Percentiles rank a stretch among this genome's conserved stretches.
These are phyloP conservation scores for Phytophthora crassamura DNA, from an alignment of 352 stramenopile genomes.

Conservation along the genomic window DNA sequence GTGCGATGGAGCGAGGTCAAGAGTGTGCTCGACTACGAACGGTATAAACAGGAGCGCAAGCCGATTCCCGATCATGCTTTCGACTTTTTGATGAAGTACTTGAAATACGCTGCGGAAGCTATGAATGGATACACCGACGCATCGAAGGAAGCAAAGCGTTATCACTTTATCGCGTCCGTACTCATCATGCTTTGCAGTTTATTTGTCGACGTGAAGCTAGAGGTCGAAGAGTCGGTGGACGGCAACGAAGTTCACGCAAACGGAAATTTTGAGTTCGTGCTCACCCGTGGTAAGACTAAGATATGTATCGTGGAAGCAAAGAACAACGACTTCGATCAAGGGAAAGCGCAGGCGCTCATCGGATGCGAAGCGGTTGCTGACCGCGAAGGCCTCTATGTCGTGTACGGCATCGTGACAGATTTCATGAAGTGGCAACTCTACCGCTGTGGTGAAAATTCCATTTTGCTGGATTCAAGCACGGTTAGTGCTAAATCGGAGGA, in stretches of 20 bases:
- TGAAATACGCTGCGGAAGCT: too few relatives aligned
- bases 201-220: constrained; percentile 31
- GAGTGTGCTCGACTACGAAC: too few relatives aligned
- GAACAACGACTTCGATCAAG: constrained; percentile 55
- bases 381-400: constrained; percentile 40
- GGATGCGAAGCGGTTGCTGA: constrained; percentile 54
- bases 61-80: too few relatives aligned
- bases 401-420: constrained; percentile 62
- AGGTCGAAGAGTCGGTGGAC: constrained; percentile 34
- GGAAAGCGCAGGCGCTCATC: constrained; percentile 49
- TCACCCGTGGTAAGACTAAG: constrained; percentile 45
- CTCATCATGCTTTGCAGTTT: constrained; percentile 33
- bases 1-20: too few relatives aligned
- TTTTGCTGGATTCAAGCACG: constrained; percentile 28
- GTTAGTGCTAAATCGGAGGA: constrained; percentile 23
- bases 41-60: too few relatives aligned
- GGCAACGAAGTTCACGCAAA: constrained; percentile 49
- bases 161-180: too few relatives aligned
- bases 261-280: constrained; percentile 54
- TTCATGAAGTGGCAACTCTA: constrained; percentile 49
- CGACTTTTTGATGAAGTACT: too few relatives aligned
- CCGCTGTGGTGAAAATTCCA: constrained; percentile 41
- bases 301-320: constrained; percentile 63
- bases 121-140: too few relatives aligned
- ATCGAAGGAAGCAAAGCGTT: too few relatives aligned